Percentiles rank a stretch among this genome's conserved stretches.
phyloP scores from a whole-genome alignment of 1,284 basidiomycete genomes.

The Cryptococcus sp. region DNA sequence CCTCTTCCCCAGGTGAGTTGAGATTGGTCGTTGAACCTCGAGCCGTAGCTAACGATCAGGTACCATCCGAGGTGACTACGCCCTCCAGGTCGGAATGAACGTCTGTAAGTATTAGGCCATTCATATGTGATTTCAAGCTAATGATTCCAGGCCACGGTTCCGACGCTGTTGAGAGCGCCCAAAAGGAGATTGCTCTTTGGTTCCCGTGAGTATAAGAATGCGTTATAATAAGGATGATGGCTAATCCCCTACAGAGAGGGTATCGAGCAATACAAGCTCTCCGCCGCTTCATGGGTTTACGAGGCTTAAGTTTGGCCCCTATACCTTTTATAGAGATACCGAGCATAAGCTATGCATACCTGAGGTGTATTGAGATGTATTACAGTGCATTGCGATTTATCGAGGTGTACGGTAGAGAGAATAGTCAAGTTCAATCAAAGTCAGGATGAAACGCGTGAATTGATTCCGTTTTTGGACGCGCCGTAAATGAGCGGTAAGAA shows the following conservation, averaged over 20 bases:
- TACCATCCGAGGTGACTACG: constrained; percentile 88
- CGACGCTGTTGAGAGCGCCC: constrained; percentile 81
- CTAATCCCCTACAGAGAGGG: constrained; percentile 57
- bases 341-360: too few species aligned
- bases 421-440: too few species aligned
- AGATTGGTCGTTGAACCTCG: constrained; percentile 5
- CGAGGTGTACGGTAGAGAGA: too few species aligned
- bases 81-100: constrained; percentile 72
- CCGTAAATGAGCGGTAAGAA: too few species aligned
- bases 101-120: constrained; percentile 18
- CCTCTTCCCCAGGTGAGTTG: constrained; percentile 68
- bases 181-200: constrained; percentile 86
- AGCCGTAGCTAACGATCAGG: constrained; percentile 6
- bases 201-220: constrained; percentile 43
- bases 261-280: constrained; percentile 66
- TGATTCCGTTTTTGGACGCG: too few species aligned
- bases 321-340: too few species aligned
- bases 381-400: too few species aligned
- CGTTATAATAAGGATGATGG: neutral
- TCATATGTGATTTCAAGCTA: too few species aligned
- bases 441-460: too few species aligned
- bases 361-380: too few species aligned
- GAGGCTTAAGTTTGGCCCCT: constrained; percentile 49
- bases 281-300: constrained; percentile 71
- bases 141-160: constrained; percentile 67